Evolutionary conservation across 495 filamentous ascomycete species (phyloP).

Genomic region (Penicillium silybi): DNA sequence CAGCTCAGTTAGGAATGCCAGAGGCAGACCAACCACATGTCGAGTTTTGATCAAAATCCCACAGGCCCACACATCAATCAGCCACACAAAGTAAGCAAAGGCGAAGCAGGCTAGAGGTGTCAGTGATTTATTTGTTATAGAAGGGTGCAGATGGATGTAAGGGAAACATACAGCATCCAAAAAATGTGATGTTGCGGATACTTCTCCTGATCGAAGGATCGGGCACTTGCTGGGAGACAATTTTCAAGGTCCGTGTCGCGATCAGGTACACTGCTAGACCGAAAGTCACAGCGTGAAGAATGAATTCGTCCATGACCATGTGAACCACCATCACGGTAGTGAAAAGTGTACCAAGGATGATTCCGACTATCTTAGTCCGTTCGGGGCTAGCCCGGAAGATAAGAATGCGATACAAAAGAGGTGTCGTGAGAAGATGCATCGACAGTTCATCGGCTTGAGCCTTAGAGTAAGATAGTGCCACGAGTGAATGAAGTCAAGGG

Average conservation of each 20-base stretch:
- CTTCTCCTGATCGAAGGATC: slow-evolving; percentile 12
- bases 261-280: slow-evolving; percentile 24
- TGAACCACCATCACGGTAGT: slow-evolving; percentile 29
- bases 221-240: slow-evolving; percentile 18
- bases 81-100: slow-evolving; percentile 29
- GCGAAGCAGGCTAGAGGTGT: slow-evolving; percentile 20
- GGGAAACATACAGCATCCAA: slow-evolving; percentile 23
- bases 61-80: slow-evolving; percentile 27
- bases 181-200: slow-evolving; percentile 12
- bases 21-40: slow-evolving; percentile 21
- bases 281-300: slow-evolving; percentile 26
- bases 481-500: background rate
- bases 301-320: slow-evolving; percentile 31
- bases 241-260: slow-evolving; percentile 15
- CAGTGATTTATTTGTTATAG: background rate
- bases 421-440: slow-evolving; percentile 35
- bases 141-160: background rate
- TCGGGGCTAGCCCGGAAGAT: slow-evolving; percentile 20
- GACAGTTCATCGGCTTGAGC: slow-evolving; percentile 29
- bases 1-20: slow-evolving; percentile 28
- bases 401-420: slow-evolving; percentile 28
- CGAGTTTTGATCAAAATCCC: slow-evolving; percentile 8
- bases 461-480: background rate
- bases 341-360: slow-evolving; percentile 16
- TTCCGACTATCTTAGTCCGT: slow-evolving; percentile 12